Evolutionary conservation across 441 rosid genomes (phyloP), one percentile per base, ranked within the genome.

Genomic region (Erysimum cheiri): DNA sequence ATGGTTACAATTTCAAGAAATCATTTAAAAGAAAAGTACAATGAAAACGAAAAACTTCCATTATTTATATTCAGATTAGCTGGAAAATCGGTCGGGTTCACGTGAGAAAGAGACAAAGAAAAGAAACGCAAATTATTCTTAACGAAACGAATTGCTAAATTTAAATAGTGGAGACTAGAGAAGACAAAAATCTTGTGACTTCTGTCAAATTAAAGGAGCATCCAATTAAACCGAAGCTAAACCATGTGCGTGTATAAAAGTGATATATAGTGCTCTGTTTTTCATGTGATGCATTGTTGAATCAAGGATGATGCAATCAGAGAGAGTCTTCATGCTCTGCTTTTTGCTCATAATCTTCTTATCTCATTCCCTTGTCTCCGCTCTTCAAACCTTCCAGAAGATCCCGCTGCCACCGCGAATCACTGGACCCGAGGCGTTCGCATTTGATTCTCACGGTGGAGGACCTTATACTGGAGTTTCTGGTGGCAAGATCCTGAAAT

Each of bases 401-500:
- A 60, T 67, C 12, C 26, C 14, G 3, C 41, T 74, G 50, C 73
- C 74, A 53, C 60, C 39, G 12, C 32, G 0, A 29, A 29, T 5
- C 26, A 33, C 69, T 5, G 78, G 78, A 36, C 78, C 74, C 0
- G 78, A 75, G 56, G 69, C 74, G 28, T 69, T 69, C 56, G 74
- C 78, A 4, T 74, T 74, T 35, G 74, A 74, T 62, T 55, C 73
- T 26, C 11, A 37, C 9, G 78, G 74, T 17, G 70, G 19, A 53
- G 78, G 78, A 54, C 74, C 74, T 41, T 74, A 74, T 55, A 74
- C 78, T 1, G 78, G 74, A 62, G 78, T 74, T n/a, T 68, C 78
- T 40, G 78, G 74, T 2, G 74, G 78, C 22, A 74, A 62, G 54
- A 69, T 74, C 32, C 39, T 74, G 5, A 74, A 74, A 62, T 74